Evolutionary conservation across 306 rosid species (phyloP), one percentile per base, ranked within the genome.

Genomic region (Castanospermum australe): DNA sequence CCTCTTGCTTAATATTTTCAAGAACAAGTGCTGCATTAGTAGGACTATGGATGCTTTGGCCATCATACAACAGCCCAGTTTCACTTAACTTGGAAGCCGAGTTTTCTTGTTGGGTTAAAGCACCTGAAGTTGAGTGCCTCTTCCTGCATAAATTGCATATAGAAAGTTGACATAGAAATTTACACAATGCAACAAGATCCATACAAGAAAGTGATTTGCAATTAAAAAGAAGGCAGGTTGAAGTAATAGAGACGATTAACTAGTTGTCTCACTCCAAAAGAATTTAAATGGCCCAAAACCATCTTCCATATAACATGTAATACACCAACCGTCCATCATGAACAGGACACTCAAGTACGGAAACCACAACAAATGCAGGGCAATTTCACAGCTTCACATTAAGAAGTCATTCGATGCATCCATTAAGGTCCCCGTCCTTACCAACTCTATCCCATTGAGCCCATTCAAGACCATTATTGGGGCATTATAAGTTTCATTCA

Each of bases 11-110:
- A 63, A 95, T 90, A 79, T 90, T 87, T 71, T 92, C 99, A 35
- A 95, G 98, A 85, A 93, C 73, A 59, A 95, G 98, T 64, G 97
- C 96, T 0, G 99, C 93, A 86, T 92, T 95, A 20, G 94, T 84
- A 45, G 97, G 97, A 89, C 94, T 90, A 79, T 90, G 98, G 87
- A 95, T 86, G 84, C 39, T 86, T 71, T 87, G 90, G 8, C 92
- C 97, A 32, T 93, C 99, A 42, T 90, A 90, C 1, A 89, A 74
- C 56, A 91, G 78, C 73, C 93, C 79, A 36, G 94, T 68, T 61
- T 87, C 89, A 79, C 92, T 78, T 33, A 84, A 73, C 59, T 87
- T 89, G 6, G 97, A 89, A 54, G 89, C 82, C 28, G 96, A 87
- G 61, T 54, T 75, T 28, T 84, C 93, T 10, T 28, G 84, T 41